Conservation (phyloP, 2,329 filamentous ascomycete species). For the Diaporthe capsici region DNA sequence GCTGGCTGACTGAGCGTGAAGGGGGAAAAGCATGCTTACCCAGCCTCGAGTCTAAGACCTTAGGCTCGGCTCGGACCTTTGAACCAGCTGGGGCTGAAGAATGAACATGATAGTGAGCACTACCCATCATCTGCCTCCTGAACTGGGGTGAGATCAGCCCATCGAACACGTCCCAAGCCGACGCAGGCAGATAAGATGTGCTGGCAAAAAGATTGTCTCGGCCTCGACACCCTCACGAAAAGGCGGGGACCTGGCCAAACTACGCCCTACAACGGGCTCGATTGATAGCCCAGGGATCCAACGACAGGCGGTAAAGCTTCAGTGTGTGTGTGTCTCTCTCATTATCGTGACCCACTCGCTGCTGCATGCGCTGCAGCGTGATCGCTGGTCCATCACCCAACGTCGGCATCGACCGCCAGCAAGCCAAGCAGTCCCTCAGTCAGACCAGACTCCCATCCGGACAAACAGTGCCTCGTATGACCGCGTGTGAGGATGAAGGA, state of each 20-base stretch:
- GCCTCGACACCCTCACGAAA: constrained; percentile 34
- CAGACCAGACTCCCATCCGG: constrained; percentile 4
- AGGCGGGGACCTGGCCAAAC: constrained; percentile 19
- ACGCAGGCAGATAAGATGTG: constrained; percentile 22
- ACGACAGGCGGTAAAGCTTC: constrained; percentile 13
- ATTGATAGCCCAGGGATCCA: neutral
- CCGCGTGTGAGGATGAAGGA: neutral
- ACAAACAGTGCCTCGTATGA: constrained; percentile 20
- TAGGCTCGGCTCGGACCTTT: constrained; percentile 34
- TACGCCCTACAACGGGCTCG: constrained; percentile 3
- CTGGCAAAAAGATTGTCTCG: constrained; percentile 39
- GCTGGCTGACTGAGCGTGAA: neutral
- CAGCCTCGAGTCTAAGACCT: constrained; percentile 23
- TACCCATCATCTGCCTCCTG: constrained; percentile 27
- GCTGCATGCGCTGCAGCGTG: constrained; percentile 23
- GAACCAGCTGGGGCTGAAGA: constrained; percentile 3
- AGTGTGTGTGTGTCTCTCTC: neutral
- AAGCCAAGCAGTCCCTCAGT: neutral
- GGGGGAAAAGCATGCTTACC: constrained; percentile 15
- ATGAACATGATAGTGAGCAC: constrained; percentile 33
- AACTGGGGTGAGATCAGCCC: constrained; percentile 22
- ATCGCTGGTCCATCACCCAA: constrained; percentile 17
- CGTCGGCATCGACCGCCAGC: neutral
- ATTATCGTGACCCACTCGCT: constrained; percentile 12
- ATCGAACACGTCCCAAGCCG: constrained; percentile 9